Evolutionary conservation across 192 early-diverging fungal genomes (phyloP), one percentile per base, ranked within the genome.

Genomic region (Coemansia sp.): DNA sequence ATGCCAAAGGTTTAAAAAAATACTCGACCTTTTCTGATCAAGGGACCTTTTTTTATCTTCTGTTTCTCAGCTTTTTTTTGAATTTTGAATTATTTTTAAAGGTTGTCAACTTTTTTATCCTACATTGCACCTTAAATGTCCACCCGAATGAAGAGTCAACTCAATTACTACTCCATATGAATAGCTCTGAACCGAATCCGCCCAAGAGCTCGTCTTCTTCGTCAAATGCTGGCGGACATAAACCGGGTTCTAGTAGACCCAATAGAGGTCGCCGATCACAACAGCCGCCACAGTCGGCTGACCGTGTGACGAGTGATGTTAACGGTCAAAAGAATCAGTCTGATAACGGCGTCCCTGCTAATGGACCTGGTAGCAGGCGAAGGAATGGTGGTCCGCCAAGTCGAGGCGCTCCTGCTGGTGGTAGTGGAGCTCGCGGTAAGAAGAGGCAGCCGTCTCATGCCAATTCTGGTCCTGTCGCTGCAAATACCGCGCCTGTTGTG

Each of bases 1-100:
- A 46, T 44, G 4, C 72, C 72, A 3, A 59, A 79, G 20, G 82
- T 79, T 6, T 79, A 66, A 43, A 40, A 27, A 27, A 27, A 27
- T 0, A 24, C 1, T 27, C 27, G 27, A 38, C 36, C 36, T 38
- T 38, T 6, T 9, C 36, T 27, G 36, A n/a, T 24, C 18, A 33
- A 22, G 33, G 31, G 59, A 20, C 33, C 4, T 52, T 59, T 43
- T 46, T 6, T 20, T 69, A 24, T 44, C 24, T 49, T 27, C 27
- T 27, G 27, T 27, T 27, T 27, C 27, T 27, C 27, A 27, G 27
- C 43, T 41, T 24, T 62, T 44, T 44, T 10, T 59, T 13, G 16
- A 46, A 24, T 27, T 43, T 65, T 36, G 36, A 12, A 20, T 40
- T 18, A 2, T 59, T 46, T 11, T 59, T 24, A 36, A 24, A 18